Conservation (phyloP, 2,329 filamentous ascomycete genomes). For the Botrytis porri region DNA sequence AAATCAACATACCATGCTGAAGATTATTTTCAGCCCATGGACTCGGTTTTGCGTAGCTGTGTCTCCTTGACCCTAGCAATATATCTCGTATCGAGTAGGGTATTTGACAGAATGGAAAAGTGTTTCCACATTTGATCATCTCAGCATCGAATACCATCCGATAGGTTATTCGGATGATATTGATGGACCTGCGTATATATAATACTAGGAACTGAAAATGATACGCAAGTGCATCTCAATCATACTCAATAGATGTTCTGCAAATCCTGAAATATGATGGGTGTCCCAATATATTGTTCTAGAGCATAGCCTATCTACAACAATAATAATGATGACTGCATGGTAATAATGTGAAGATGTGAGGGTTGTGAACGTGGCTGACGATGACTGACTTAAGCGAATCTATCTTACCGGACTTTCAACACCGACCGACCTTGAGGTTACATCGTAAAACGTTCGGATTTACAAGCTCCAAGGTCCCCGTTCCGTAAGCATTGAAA, state of each 20-base stretch:
- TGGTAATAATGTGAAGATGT: neutral
- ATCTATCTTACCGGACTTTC: slow-evolving; percentile 5
- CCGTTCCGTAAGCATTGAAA: slow-evolving; percentile 7
- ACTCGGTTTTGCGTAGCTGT: slow-evolving; percentile 7
- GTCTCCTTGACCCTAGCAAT: neutral
- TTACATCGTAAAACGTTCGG: slow-evolving; percentile 6
- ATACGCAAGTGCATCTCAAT: slow-evolving; percentile 3
- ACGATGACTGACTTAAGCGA: slow-evolving; percentile 8
- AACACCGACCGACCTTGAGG: neutral
- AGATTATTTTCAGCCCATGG: slow-evolving; percentile 9
- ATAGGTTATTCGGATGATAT: neutral
- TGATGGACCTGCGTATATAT: slow-evolving; percentile 14
- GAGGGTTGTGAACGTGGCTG: neutral
- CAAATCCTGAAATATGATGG: neutral
- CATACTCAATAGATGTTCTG: slow-evolving; percentile 7
- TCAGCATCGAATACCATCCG: neutral
- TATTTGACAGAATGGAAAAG: neutral
- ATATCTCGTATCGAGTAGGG: slow-evolving; percentile 12
- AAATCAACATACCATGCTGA: neutral
- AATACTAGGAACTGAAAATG: slow-evolving; percentile 7
- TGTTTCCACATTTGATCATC: neutral
- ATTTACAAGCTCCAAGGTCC: neutral
- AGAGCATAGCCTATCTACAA: slow-evolving; percentile 7
- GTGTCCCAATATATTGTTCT: neutral
- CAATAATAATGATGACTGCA: neutral